A percentile compares a stretch with the other conserved stretches of the same genome.
These are phyloP conservation scores for Coniferiporia sulphurascens DNA, from an alignment of 1,284 basidiomycete species.

Conservation along the genomic window DNA sequence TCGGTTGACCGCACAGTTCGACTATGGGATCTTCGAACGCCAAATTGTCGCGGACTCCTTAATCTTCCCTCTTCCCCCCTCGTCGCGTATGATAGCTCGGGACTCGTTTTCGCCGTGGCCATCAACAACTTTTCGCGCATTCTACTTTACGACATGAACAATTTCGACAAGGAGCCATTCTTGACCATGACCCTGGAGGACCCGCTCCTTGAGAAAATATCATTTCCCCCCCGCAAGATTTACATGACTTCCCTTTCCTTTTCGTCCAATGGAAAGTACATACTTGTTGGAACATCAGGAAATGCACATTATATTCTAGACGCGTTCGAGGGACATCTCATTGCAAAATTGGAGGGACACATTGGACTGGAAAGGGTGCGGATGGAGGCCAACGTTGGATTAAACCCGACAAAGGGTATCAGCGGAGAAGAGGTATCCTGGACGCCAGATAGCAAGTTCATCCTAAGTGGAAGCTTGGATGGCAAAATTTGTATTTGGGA, in stretches of 20 bases:
- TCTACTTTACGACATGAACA: conserved; percentile 82
- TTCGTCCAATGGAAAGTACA: conserved; percentile 83
- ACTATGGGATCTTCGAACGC: conserved; percentile 89
- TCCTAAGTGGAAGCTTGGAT: conserved; percentile 79
- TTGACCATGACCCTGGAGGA: conserved; percentile 79
- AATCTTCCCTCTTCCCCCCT: conserved; percentile 72
- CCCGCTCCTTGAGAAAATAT: conserved; percentile 63
- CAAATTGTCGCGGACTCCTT: conserved; percentile 70
- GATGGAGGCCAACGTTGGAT: conserved; percentile 46
- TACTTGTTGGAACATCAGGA: conserved; percentile 91
- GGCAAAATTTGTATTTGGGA: conserved; percentile 84
- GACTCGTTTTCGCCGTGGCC: conserved; percentile 89
- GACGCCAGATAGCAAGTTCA: conserved; percentile 88
- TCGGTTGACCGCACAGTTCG: conserved; percentile 94
- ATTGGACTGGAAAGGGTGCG: conserved; percentile 70
- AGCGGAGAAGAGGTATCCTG: conserved; percentile 90
- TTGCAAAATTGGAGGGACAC: conserved; percentile 83
- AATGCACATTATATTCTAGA: conserved; percentile 92
- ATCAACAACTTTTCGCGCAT: conserved; percentile 84
- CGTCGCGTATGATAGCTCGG: conserved; percentile 87
- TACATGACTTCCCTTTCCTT: conserved; percentile 91
- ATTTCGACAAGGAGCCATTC: conserved; percentile 93
- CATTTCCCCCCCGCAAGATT: conserved; percentile 82
- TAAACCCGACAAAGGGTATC: conserved; percentile 69
- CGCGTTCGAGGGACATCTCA: conserved; percentile 76